These are phyloP conservation scores for Parascedosporium putredinis DNA, from an alignment of 2,329 filamentous ascomycete species.

Conservation along the genomic window DNA sequence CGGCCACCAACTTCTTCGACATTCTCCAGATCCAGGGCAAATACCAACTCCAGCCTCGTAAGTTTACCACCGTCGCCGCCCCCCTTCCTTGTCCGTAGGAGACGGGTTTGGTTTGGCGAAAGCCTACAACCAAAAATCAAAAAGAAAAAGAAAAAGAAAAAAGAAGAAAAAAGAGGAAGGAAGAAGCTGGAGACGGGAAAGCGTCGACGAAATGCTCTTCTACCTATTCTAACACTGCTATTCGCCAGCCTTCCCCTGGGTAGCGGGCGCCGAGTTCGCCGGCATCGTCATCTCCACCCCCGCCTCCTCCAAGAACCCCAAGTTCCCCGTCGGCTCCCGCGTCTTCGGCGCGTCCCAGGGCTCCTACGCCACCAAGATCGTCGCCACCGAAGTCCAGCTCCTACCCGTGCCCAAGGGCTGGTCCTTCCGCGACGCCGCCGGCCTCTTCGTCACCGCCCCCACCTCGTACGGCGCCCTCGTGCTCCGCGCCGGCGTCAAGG, in stretches of 20 bases:
- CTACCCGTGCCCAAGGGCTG: constrained; percentile 70
- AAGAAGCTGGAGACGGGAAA: no score
- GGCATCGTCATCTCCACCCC: constrained; percentile 65
- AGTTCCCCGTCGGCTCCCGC: constrained; percentile 66
- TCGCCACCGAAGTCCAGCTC: constrained; percentile 54
- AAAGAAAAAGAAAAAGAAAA: no score
- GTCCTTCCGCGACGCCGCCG: constrained; percentile 76
- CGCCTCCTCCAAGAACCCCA: constrained; percentile 34
- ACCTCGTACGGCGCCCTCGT: constrained; percentile 82
- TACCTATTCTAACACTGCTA: constrained; percentile 29
- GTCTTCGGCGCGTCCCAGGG: constrained; percentile 86
- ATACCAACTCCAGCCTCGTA: constrained; percentile 77
- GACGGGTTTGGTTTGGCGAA: no score
- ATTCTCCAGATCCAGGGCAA: constrained; percentile 90
- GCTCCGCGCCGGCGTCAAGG: constrained; percentile 62
- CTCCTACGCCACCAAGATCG: constrained; percentile 70
- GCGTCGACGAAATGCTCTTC: no score
- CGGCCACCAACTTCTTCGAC: constrained; percentile 94
- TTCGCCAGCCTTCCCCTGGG: constrained; percentile 61
- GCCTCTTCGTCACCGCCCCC: constrained; percentile 83
- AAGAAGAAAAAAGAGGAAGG: no score
- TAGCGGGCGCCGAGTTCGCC: constrained; percentile 78
- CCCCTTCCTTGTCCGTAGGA: no score
- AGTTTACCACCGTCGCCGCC: no score
- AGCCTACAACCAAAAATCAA: no score